Evolutionary conservation across 108 stramenopile genomes (phyloP).

Genomic region (Hondaea fermentalgiana): DNA sequence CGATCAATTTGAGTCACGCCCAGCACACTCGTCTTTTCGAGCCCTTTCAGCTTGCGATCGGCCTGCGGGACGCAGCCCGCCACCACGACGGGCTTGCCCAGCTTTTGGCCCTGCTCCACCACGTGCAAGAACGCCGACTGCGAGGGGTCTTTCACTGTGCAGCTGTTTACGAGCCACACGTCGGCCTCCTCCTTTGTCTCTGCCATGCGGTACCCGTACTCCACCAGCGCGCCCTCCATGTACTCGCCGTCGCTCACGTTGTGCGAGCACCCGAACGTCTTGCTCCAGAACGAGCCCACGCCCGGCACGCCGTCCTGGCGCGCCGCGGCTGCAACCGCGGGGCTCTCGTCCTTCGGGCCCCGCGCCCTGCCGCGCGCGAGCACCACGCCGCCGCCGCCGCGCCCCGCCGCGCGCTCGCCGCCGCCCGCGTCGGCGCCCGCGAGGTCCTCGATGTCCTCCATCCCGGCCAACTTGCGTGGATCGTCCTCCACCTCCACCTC

Average conservation of each 20-base stretch:
- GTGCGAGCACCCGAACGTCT: constrained; percentile 46
- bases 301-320: not conserved
- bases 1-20: constrained; percentile 43
- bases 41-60: constrained; percentile 22
- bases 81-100: constrained; percentile 30
- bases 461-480: no score
- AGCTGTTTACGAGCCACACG: constrained; percentile 38
- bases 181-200: constrained; percentile 24
- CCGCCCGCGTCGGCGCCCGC: no score
- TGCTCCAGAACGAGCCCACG: constrained; percentile 22
- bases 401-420: no score
- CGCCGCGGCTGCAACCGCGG: no score
- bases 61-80: constrained; percentile 49
- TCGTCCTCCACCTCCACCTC: no score
- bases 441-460: no score
- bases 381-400: no score
- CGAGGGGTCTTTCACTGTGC: constrained; percentile 47
- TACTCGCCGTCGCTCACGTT: constrained; percentile 46
- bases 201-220: constrained; percentile 34
- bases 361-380: no score
- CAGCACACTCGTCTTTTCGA: constrained; percentile 22
- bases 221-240: constrained; percentile 35
- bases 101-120: not conserved
- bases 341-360: no score
- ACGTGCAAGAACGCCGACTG: constrained; percentile 33